Base-by-base conservation (phyloP, 139 green algal genomes). In the Chlorella sorokiniana region DNA sequence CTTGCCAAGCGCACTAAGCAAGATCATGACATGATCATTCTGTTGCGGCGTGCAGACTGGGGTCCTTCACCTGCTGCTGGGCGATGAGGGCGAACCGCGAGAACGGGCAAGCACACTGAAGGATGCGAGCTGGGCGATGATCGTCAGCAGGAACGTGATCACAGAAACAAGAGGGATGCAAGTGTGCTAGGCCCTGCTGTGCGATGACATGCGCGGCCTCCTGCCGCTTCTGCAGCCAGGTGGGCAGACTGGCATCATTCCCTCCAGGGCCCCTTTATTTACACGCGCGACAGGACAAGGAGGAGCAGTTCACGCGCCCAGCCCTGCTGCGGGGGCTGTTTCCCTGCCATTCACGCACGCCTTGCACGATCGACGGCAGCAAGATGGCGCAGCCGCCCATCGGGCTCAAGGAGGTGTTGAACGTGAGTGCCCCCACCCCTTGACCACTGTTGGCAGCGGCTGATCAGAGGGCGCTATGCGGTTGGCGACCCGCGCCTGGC, bases 381-480 rank as follows among this genome's bases (percentile, higher is more conserved):
- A 75, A 3, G 9, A 78, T 78, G 71, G 71, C 71, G 31, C 37
- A 4, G n/a, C 35, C 81, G 22, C 81, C 85, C 45, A 81, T 89
- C 63, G 54, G 22, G 14, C 29, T 85, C 4, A 45, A 69, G 67
- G 85, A 88, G 85, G 52, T 76, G 27, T n/a, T 86, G 3, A 84
- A 77, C 64, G 85, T 88, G 67, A 61, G 84, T 64, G 40, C 2
- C 1, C n/a, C n/a, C n/a, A n/a, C n/a, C n/a, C n/a, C n/a, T n/a
- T n/a, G n/a, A n/a, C n/a, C n/a, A n/a, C n/a, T n/a, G n/a, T n/a
- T n/a, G n/a, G n/a, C n/a, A n/a, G n/a, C n/a, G 70, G 29, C 22
- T 67, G 22, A 67, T 59, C 48, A 59, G 16, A n/a, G n/a, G n/a
- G n/a, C n/a, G n/a, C n/a, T n/a, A n/a, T n/a, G n/a, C n/a, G n/a